Evolutionary conservation across 139 green algal species (phyloP), one percentile per base, ranked within the genome.

Genomic region (Gonium pectorale): DNA sequence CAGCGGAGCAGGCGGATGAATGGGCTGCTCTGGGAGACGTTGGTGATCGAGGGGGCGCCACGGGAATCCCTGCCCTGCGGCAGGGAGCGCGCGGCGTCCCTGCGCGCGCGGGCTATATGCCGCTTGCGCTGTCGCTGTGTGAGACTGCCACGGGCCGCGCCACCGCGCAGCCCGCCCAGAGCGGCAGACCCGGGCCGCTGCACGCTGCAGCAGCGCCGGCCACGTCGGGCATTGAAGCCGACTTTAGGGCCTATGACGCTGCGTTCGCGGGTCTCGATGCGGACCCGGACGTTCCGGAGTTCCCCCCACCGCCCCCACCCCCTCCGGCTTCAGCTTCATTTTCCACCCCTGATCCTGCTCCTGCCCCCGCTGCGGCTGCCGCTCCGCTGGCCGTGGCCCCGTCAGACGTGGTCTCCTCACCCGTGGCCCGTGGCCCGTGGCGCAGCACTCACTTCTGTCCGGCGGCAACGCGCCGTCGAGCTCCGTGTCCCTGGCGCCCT

Each of bases 241-340:
- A 8, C 24, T 38, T 0, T 13, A 43, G 33, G 6, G 51, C 1
- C 51, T 6, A 26, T 17, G 38, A 46, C 38, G 75, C 72, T 43
- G 21, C 73, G 11, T 83, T 83, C 33, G 77, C 77, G 1, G 77
- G 77, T 3, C 60, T 83, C 33, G 77, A 83, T 5, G 77, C 73
- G 62, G 62, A 83, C 27, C 77, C 77, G 0, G 27, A 73, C 41
- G 77, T 83, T 4, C 77, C 77, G 0, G 5, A 35, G 1, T 83
- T 83, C 43, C 77, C 77, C 3, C 43, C 41, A 4, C 8, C 40
- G 5, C 3, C 15, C 35, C 11, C 64, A 11, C 35, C 64, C 11
- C 33, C 38, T n/a, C n/a, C n/a, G n/a, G n/a, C n/a, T n/a, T n/a
- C n/a, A n/a, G n/a, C n/a, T n/a, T n/a, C n/a, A n/a, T n/a, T n/a